phyloP scores from a whole-genome alignment of 116 monocot genomes.

The Zostera marina region DNA sequence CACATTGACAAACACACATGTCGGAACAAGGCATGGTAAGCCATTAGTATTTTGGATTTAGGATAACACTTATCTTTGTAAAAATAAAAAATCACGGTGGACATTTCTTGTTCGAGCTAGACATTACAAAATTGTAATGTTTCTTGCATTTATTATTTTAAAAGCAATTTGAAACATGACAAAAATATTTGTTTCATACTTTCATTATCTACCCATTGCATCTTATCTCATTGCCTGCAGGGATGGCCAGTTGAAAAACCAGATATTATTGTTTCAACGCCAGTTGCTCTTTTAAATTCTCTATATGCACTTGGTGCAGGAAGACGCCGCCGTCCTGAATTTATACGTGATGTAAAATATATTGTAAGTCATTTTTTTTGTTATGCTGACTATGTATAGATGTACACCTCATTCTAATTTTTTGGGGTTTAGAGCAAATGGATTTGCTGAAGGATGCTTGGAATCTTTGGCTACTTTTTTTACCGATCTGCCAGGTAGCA shows the following conservation, averaged over 20 bases:
- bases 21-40: no score
- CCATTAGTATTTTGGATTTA: no score
- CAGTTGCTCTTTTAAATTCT: conserved; percentile 87
- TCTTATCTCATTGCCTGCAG: conserved; percentile 19
- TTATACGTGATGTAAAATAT: conserved; percentile 57
- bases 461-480: no score
- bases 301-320: conserved; percentile 63
- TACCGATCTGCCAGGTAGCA: background rate
- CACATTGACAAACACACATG: no score
- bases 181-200: background rate
- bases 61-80: no score
- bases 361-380: conserved; percentile 42
- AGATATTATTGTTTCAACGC: conserved; percentile 88
- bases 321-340: conserved; percentile 44
- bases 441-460: no score
- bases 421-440: no score
- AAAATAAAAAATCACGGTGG: no score
- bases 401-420: background rate
- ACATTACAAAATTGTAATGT: no score
- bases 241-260: conserved; percentile 76
- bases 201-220: background rate
- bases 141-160: no score
- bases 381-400: background rate
- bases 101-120: no score
- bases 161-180: background rate